Evolutionary conservation across 163 green algal species (phyloP), one percentile per base, ranked within the genome.

Genomic region (Coccomyxa subellipsoidea): DNA sequence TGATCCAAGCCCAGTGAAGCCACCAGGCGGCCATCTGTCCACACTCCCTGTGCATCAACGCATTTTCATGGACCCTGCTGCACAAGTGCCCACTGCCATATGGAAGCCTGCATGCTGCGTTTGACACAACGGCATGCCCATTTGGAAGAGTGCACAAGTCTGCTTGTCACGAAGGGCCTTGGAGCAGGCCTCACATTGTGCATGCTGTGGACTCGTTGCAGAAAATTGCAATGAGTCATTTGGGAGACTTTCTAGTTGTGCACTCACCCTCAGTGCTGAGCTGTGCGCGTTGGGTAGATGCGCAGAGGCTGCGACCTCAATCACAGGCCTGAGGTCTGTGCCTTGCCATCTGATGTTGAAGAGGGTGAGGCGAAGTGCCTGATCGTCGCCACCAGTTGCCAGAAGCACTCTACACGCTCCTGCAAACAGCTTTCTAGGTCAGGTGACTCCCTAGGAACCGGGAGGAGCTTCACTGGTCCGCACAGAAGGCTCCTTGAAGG

Each of bases 1-100:
- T 92, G 89, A 54, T 92, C 89, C 10, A 92, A 66, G 0, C 89
- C 89, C 23, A 82, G 37, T 0, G 84, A 90, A 76, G 92, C 84
- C 2, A 71, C 77, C 1, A 36, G 31, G 34, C n/a, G 9, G 15
- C 84, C 83, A 37, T 91, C 81, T n/a, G 83, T 86, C 86, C 89
- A 92, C 2, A 92, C 85, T 5, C 76, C 81, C 38, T 85, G 84
- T 29, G 31, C 39, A 79, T 38, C 66, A 73, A 4, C 21, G 1
- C 66, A 37, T 34, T 34, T 18, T 35, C 1, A 73, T 8, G 0
- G 7, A 27, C 18, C 5, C 18, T 18, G 27, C 8, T 35, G 29
- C 66, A 18, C 66, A 34, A 73, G 66, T n/a, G n/a, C n/a, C n/a
- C n/a, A n/a, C n/a, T n/a, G n/a, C n/a, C n/a, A n/a, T n/a, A n/a